Conservation (phyloP, 225 moss, liverwort and hornwort genomes). For the Antitrichia curtipendula region DNA sequence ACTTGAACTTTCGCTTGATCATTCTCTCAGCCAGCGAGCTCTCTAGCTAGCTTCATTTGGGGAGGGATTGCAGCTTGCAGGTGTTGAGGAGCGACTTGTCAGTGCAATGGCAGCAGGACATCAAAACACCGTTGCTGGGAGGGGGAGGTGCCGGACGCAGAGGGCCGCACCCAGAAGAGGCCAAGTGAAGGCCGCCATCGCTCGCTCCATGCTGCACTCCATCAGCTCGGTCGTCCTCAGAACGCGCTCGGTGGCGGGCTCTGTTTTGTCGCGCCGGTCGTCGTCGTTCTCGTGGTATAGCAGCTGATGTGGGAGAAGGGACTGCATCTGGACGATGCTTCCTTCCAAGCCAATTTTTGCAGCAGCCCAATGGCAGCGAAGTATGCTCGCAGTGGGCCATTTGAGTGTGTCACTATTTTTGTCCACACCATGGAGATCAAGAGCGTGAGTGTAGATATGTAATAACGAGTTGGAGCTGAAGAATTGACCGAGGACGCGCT, state of each 20-base stretch:
- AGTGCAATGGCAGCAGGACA: not conserved
- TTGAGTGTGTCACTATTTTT: not conserved
- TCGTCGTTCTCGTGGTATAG: not conserved
- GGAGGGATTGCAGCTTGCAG: not conserved
- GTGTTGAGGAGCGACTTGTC: not conserved
- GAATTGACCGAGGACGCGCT: not conserved
- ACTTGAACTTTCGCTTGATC: not conserved
- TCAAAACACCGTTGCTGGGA: not conserved
- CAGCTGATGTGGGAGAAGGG: not conserved
- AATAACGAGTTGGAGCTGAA: not conserved
- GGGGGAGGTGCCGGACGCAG: not conserved
- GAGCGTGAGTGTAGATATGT: not conserved
- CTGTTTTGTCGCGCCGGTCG: not conserved
- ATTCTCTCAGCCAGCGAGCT: not conserved
- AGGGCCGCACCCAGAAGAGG: slow-evolving; percentile 13
- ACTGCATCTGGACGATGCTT: not conserved
- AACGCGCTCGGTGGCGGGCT: not conserved
- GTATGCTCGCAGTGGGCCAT: not conserved
- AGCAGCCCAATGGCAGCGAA: not conserved
- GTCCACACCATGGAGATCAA: not conserved
- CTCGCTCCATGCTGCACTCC: slow-evolving; percentile 5
- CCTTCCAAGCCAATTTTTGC: not conserved
- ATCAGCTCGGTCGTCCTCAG: not conserved
- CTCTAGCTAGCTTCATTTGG: not conserved
- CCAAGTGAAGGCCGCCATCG: slow-evolving; percentile 47